Base-by-base conservation (phyloP, 306 rosid species). In the Castanea sativa region DNA sequence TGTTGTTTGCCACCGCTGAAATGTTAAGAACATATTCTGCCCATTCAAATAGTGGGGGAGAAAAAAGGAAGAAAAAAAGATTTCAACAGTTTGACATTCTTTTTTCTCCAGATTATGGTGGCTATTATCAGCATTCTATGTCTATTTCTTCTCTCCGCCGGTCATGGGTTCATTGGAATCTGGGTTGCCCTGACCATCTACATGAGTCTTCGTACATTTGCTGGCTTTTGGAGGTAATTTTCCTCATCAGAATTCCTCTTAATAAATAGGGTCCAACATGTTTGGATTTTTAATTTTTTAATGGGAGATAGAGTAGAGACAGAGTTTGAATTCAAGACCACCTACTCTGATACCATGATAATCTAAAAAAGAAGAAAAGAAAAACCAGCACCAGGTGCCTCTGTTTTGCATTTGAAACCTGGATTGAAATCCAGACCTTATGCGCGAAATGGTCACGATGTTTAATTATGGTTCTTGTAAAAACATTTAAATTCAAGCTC, bases 181-280 rank as follows among this genome's bases (percentile, higher is more conserved):
- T 95, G 98, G 99, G 71, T 92, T 73, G 97, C 99, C 72, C 82
- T 95, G 87, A 86, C 94, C 27, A 83, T 95, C 85, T 95, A 90
- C 75, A 92, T 95, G 98, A 84, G 91, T 82, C 92, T 92, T 9
- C 86, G 99, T 70, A 73, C 97, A 41, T 81, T 89, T 78, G 98
- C 97, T 23, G 99, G 99, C 63, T 91, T 92, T 81, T 88, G 91
- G 90, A 95, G 99, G 99, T 94, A 78, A 41, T 53, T 57, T 41
- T 30, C 23, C 21, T 41, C 57, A 2, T 41, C 45, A 41, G 45
- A 38, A n/a, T 72, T 65, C 35, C 76, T 19, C 59, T 21, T 14
- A 41, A 41, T 41, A 41, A 41, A 41, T 38, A n/a, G 27, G 19
- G 43, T 38, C 73, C 27, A 65, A 41, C 12, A 8, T 41, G 45